Evolutionary conservation across 192 early-diverging fungal genomes (phyloP).

Genomic region (Dissophora globulifera): DNA sequence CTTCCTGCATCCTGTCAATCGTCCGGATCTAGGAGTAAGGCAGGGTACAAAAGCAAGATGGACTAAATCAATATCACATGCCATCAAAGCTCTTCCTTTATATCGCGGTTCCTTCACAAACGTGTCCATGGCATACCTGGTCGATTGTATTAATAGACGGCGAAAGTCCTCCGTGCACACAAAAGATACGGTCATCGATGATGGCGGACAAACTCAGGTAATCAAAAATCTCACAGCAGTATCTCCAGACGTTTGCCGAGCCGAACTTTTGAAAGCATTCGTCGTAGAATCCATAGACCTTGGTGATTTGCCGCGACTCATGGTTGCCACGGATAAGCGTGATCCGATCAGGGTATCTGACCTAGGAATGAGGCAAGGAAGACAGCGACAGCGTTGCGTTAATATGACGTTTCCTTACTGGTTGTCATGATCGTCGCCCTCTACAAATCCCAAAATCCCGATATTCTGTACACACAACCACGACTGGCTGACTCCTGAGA

Average conservation of each 20-base stretch:
- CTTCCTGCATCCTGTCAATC: constrained; percentile 95
- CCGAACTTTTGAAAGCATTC: constrained; percentile 97
- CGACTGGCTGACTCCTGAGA: no score
- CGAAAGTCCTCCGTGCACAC: constrained; percentile 95
- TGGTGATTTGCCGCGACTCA: constrained; percentile 94
- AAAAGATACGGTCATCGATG: constrained; percentile 94
- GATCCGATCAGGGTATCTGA: constrained; percentile 92
- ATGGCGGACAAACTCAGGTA: constrained; percentile 94
- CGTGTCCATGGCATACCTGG: no score
- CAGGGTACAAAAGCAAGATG: no score
- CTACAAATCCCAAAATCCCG: no score
- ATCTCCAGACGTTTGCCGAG: constrained; percentile 95
- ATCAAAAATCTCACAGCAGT: constrained; percentile 98
- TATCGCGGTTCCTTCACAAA: no score
- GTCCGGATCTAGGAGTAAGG: constrained; percentile 73
- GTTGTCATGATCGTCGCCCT: no score
- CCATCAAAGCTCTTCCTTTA: no score
- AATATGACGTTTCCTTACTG: no score
- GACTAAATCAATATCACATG: neutral
- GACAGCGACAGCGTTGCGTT: no score
- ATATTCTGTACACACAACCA: no score
- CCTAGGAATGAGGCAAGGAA: constrained; percentile 25
- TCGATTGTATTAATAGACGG: constrained; percentile 94
- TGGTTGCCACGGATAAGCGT: constrained; percentile 95
- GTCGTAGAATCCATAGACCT: constrained; percentile 99